Conservation (phyloP, 371 early-diverging fungal species). For the Batkoa obscura region DNA sequence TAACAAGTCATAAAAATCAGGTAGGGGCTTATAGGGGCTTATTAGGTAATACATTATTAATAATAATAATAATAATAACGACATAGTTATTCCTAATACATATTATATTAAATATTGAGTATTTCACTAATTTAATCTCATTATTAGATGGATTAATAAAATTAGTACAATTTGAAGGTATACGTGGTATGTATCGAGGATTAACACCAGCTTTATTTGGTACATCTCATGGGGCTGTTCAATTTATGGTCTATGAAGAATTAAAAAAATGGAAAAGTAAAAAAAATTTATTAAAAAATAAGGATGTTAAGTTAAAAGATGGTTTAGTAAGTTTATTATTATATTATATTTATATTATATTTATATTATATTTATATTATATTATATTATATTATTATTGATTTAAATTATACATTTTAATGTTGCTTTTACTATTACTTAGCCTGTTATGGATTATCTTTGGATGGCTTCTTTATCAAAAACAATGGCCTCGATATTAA, state of each 20-base stretch:
- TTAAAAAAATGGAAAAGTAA: conserved; percentile 50
- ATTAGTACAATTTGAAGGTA: conserved; percentile 52
- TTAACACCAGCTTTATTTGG: conserved; percentile 78
- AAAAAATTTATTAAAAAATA: neutral
- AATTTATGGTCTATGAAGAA: conserved; percentile 93
- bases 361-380: too few species aligned
- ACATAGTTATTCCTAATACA: too few species aligned
- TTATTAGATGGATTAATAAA: conserved; percentile 34
- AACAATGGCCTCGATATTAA: conserved; percentile 61
- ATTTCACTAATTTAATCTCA: neutral
- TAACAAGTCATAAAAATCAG: conserved; percentile 35
- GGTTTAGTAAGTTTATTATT: too few species aligned
- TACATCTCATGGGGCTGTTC: conserved; percentile 86
- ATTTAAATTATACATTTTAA: too few species aligned
- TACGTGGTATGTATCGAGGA: conserved; percentile 70
- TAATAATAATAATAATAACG: neutral
- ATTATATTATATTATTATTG: too few species aligned
- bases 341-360: too few species aligned
- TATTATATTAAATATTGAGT: too few species aligned
- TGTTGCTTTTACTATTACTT: neutral
- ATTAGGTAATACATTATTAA: conserved; percentile 19
- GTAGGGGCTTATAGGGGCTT: conserved; percentile 60
- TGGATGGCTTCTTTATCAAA: conserved; percentile 77
- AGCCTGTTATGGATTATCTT: conserved; percentile 51
- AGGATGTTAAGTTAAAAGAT: neutral